A percentile compares a stretch with the other conserved stretches of the same genome.
Evolutionary conservation across 2,329 filamentous ascomycete genomes (phyloP).

Genomic region (Pezicula carpinea): DNA sequence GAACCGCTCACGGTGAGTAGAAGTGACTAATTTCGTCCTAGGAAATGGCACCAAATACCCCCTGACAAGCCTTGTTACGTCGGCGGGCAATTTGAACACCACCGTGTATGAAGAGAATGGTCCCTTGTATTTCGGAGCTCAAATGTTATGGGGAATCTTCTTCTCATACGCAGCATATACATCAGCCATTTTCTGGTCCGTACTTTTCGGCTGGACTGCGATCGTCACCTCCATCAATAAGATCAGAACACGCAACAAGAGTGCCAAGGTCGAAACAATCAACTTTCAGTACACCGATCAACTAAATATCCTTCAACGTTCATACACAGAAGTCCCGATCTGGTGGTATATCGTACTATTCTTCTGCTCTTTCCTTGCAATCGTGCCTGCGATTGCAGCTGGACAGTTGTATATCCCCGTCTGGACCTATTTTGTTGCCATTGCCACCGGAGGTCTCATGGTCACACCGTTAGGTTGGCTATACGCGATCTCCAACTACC

Average conservation of each 20-base stretch:
- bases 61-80: slow-evolving; percentile 29
- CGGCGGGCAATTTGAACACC: slow-evolving; percentile 28
- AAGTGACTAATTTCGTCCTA: slow-evolving; percentile 8
- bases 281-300: slow-evolving; percentile 54
- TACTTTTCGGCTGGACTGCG: slow-evolving; percentile 47
- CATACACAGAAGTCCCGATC: slow-evolving; percentile 52
- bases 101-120: slow-evolving; percentile 44
- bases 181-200: slow-evolving; percentile 54
- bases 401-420: slow-evolving; percentile 53
- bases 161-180: slow-evolving; percentile 57
- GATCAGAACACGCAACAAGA: slow-evolving; percentile 33
- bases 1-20: neutral
- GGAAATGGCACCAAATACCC: slow-evolving; percentile 32
- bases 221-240: slow-evolving; percentile 41
- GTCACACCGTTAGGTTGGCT: slow-evolving; percentile 55
- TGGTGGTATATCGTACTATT: slow-evolving; percentile 55
- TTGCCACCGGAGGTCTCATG: slow-evolving; percentile 48
- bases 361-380: slow-evolving; percentile 39
- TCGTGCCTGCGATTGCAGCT: slow-evolving; percentile 46
- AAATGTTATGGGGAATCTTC: slow-evolving; percentile 54
- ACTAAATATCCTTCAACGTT: slow-evolving; percentile 52
- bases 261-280: slow-evolving; percentile 31
- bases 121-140: slow-evolving; percentile 51
- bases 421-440: slow-evolving; percentile 55
- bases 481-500: slow-evolving; percentile 54